These are phyloP conservation scores for Podila epigama DNA, from an alignment of 192 early-diverging fungal species.

Conservation along the genomic window DNA sequence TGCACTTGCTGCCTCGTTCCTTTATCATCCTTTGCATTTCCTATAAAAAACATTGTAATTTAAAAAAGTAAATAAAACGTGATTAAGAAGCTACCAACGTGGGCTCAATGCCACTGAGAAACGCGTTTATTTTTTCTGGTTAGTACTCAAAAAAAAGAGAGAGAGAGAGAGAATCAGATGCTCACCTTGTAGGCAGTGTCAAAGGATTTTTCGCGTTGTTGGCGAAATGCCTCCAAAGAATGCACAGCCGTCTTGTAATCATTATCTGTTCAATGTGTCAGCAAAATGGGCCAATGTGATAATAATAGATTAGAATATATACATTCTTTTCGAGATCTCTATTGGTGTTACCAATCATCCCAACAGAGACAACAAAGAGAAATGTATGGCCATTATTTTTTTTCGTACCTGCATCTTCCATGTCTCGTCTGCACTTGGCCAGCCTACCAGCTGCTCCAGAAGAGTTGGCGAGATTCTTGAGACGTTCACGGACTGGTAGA, in stretches of 20 bases:
- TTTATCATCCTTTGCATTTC: constrained; percentile 39
- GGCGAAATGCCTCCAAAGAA: constrained; percentile 21
- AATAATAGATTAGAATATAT: constrained; percentile 12
- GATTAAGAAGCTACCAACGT: no score
- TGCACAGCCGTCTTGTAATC: constrained; percentile 50
- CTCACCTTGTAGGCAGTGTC: constrained; percentile 26
- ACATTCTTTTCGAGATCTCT: no score
- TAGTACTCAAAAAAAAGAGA: no score
- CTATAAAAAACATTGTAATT: no score
- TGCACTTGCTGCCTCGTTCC: constrained; percentile 24
- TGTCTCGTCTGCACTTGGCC: constrained; percentile 39
- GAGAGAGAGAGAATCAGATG: no score
- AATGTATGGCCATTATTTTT: not conserved
- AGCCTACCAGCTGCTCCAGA: constrained; percentile 38
- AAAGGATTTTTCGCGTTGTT: constrained; percentile 27
- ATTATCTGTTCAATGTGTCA: constrained; percentile 10
- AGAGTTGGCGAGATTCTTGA: constrained; percentile 39
- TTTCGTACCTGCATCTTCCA: constrained; percentile 41
- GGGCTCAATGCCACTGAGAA: no score
- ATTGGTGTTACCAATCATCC: not conserved
- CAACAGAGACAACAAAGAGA: not conserved
- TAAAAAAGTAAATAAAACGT: no score
- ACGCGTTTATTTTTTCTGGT: no score
- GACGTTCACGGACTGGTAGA: constrained; percentile 34
- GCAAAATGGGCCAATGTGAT: not conserved